Conservation (phyloP, 2,329 filamentous ascomycete species). For the Apiospora phragmitis region DNA sequence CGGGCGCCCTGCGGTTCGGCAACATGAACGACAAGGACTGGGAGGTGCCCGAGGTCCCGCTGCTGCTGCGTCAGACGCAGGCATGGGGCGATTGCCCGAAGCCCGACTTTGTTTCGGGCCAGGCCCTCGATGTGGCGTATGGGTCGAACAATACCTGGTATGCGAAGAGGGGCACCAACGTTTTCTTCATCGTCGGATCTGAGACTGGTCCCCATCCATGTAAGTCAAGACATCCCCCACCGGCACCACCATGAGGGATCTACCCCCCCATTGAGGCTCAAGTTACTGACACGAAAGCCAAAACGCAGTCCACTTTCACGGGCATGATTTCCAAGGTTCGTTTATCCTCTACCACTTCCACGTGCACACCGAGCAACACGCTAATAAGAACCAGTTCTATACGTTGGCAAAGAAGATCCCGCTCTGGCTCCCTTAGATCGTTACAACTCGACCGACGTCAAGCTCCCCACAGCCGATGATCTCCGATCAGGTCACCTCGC, state of each 20-base stretch:
- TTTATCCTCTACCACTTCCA: neutral
- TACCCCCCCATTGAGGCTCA: neutral
- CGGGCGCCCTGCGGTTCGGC: neutral
- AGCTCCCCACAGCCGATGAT: neutral
- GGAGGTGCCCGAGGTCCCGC: conserved; percentile 3
- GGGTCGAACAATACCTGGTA: conserved; percentile 8
- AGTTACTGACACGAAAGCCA: neutral
- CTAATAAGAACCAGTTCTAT: neutral
- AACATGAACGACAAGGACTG: conserved; percentile 10
- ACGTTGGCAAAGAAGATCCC: neutral
- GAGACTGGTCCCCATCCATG: conserved; percentile 11
- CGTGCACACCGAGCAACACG: neutral
- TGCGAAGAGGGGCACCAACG: conserved; percentile 4
- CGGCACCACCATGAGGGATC: neutral
- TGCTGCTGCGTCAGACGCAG: conserved; percentile 1
- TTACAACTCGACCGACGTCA: neutral
- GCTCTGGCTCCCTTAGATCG: neutral
- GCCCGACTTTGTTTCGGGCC: neutral
- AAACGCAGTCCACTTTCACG: conserved; percentile 2
- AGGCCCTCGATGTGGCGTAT: neutral
- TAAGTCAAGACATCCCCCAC: conserved; percentile 4
- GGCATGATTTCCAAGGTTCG: conserved; percentile 8
- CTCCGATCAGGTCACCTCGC: neutral
- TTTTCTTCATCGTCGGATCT: conserved; percentile 11
- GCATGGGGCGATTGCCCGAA: neutral